Conservation (phyloP, 768 basidiomycete genomes). For the Lenzites betulinus region DNA sequence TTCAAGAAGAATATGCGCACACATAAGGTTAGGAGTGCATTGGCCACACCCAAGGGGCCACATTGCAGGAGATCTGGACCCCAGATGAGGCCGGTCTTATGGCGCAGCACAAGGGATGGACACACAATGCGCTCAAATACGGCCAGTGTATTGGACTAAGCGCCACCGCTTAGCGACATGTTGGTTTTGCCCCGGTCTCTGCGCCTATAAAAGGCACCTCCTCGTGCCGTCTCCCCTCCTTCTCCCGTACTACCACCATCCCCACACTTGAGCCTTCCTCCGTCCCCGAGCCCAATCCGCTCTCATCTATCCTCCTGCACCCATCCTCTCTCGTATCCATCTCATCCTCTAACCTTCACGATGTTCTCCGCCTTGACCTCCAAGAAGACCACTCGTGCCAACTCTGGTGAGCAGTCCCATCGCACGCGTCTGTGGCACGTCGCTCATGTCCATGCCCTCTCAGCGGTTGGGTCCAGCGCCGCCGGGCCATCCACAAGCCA, state of each 20-base stretch:
- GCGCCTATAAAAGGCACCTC: constrained; percentile 3
- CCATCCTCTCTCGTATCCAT: not conserved
- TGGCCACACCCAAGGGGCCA: too few species aligned
- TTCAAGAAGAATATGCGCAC: too few species aligned
- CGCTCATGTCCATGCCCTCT: not conserved
- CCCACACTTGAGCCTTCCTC: not conserved
- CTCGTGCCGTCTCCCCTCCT: not conserved
- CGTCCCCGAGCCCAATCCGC: not conserved
- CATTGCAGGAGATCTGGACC: not conserved
- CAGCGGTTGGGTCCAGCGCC: not conserved
- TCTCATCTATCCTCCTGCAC: not conserved
- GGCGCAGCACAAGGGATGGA: not conserved
- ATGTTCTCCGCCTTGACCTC: constrained; percentile 1
- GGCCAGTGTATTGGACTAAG: not conserved
- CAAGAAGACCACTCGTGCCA: constrained; percentile 4
- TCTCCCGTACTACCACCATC: constrained; percentile 7
- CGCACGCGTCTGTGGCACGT: not conserved
- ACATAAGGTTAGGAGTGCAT: too few species aligned
- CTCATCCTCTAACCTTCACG: not conserved
- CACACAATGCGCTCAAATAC: not conserved
- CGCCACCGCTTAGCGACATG: too few species aligned
- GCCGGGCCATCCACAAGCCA: not conserved
- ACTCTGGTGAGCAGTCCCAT: not conserved
- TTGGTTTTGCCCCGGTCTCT: not conserved
- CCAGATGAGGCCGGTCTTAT: too few species aligned